Base-by-base conservation (phyloP, 192 early-diverging fungal genomes). In the Backusella tuberculispora region DNA sequence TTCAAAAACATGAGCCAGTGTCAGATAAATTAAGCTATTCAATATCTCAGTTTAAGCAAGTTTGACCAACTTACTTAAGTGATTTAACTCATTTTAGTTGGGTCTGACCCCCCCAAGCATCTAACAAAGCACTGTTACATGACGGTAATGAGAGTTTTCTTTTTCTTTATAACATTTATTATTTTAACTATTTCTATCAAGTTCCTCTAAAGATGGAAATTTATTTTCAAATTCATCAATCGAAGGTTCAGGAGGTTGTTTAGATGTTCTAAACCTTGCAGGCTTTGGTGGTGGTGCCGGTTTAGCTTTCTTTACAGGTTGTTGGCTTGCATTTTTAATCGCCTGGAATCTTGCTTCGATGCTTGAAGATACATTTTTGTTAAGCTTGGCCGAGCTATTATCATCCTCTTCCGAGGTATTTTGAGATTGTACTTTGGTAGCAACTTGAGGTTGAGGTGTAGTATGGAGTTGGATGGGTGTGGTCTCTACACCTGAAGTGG, bases 171-270 rank as follows among this genome's bases (percentile, higher is more conserved):
- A n/a, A n/a, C n/a, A n/a, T n/a, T 24, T 53, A 21, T 50, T 50
- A 50, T n/a, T n/a, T 21, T 12, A 56, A 56, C 19, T n/a, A 12
- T 24, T 56, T 68, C 24, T 71, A 38, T 71, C 45, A 6, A 79
- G 24, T 48, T 80, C 75, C 46, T 76, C 74, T 17, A 76, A 46
- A 26, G 69, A 63, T 34, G 79, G 79, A 50, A 80, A 80, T 43
- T 76, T 80, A 21, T 67, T 60, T 53, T 80, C 79, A 69, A 80
- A 80, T 10, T 80, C 79, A 12, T 60, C 53, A 13, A 60, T 60
- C 8, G 53, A 60, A 60, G 53, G 53, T 5, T 19, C 69, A 26
- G 21, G 14, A 2, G 70, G 1, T 34, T 0, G 4, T 24, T 60
- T 60, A 38, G 46, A n/a, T 43, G 79, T 47, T 43, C 79, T 71